phyloP scores from a whole-genome alignment of 2,329 filamentous ascomycete species.

The Dactylella cylindrospora region DNA sequence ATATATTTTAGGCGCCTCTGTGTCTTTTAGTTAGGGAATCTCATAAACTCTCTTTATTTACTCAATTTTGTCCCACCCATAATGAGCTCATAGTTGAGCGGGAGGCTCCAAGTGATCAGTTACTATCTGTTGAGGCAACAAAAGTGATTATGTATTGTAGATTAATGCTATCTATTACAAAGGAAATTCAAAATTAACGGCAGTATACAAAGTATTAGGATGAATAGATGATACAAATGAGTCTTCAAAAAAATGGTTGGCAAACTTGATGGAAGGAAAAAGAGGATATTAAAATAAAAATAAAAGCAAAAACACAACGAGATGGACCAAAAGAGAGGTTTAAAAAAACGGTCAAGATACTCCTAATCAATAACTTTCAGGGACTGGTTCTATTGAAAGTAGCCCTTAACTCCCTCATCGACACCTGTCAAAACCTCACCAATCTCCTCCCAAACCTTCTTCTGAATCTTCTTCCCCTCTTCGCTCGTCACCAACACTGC shows the following conservation, averaged over 20 bases:
- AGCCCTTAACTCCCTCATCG: conserved; percentile 6
- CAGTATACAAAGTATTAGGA: background rate
- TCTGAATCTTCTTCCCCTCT: conserved; percentile 21
- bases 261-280: background rate
- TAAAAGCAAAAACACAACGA: background rate
- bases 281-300: background rate
- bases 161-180: too few relatives aligned
- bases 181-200: too few relatives aligned
- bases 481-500: conserved; percentile 23
- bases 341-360: background rate
- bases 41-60: too few relatives aligned
- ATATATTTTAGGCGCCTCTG: conserved; percentile 14
- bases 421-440: conserved; percentile 12
- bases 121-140: too few relatives aligned
- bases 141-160: too few relatives aligned
- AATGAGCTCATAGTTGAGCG: too few relatives aligned
- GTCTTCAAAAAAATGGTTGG: background rate
- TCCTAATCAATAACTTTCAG: background rate
- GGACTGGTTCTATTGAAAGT: conserved; percentile 8
- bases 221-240: background rate
- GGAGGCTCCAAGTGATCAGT: too few relatives aligned
- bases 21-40: conserved; percentile 3
- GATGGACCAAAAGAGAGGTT: background rate
- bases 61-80: too few relatives aligned
- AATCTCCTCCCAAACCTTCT: conserved; percentile 31